Base-by-base conservation (phyloP, 371 early-diverging fungal genomes). In the Mucor piriformis region DNA sequence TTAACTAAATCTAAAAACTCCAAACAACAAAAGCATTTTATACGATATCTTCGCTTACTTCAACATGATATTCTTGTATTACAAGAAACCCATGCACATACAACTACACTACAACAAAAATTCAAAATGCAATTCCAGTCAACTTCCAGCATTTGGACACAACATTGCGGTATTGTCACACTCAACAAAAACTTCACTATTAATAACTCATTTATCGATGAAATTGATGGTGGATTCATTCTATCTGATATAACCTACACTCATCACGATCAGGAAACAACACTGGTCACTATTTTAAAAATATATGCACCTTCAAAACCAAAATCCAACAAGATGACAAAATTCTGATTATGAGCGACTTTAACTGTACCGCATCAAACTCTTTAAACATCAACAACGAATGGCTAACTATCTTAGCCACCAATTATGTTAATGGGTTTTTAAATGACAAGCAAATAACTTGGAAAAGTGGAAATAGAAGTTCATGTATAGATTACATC, bases 11-110 rank as follows among this genome's bases (percentile, higher is more conserved):
- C 16, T 11, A 35, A 52, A 3, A 33, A 52, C 12, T 13, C 12
- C 32, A 20, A 32, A 43, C 33, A 33, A 46, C 3, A 23, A 34
- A 10, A 34, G n/a, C n/a, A 35, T 32, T 60, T 60, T 48, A 60
- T 47, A 7, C 18, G 54, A 8, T 48, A 25, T 18, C 40, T 60
- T 35, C 25, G 54, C 1, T 24, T 12, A 11, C 6, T 18, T 0
- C 18, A 25, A 7, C 15, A 33, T 27, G 53, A 59, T 27, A 53
- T 59, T 5, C 13, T 47, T 10, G 21, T 33, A 6, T 13, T 52
- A 12, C 60, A 59, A 59, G 60, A 59, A 53, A 53, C 60, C 3
- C 52, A 59, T 46, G 60, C 60, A 0, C 16, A 33, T 12, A 16
- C 20, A 6, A 1, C 6, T 0, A 3, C 16, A 11, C 12, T n/a